These are phyloP conservation scores for Trichophyton simii DNA, from an alignment of 2,329 filamentous ascomycete species.

Conservation along the genomic window DNA sequence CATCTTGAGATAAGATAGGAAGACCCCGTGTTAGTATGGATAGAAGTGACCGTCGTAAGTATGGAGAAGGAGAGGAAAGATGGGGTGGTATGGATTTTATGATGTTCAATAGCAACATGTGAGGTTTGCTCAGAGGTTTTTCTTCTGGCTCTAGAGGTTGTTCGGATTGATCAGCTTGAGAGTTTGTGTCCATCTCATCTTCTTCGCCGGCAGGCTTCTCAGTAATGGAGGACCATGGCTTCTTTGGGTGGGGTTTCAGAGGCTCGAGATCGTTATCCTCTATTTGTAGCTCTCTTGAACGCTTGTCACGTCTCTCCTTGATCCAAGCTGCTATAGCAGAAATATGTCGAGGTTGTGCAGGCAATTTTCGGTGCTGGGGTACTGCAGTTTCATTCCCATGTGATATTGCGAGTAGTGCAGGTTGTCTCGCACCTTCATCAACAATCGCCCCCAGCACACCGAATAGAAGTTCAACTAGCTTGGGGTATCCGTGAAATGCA, in stretches of 20 bases:
- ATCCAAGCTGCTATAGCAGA: conserved; percentile 25
- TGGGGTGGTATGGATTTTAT: conserved; percentile 78
- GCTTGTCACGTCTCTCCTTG: conserved; percentile 23
- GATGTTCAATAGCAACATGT: conserved; percentile 69
- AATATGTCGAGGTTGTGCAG: conserved; percentile 21
- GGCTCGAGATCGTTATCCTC: conserved; percentile 12
- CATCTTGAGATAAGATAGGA: conserved; percentile 58
- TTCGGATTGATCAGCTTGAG: conserved; percentile 24
- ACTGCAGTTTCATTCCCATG: conserved; percentile 15
- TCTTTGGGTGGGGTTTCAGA: conserved; percentile 16
- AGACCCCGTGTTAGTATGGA: conserved; percentile 61
- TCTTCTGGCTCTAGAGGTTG: conserved; percentile 38
- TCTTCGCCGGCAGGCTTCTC: conserved; percentile 17
- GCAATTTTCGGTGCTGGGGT: conserved; percentile 19
- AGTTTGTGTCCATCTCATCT: conserved; percentile 13
- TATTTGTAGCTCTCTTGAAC: conserved; percentile 17
- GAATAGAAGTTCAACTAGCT: conserved; percentile 76
- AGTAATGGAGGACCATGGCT: conserved; percentile 17
- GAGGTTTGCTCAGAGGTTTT: conserved; percentile 61
- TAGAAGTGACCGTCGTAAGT: conserved; percentile 65
- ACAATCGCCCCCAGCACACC: conserved; percentile 70
- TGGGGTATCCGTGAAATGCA: conserved; percentile 83
- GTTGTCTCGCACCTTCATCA: conserved; percentile 58
- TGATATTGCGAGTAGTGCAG: conserved; percentile 35
- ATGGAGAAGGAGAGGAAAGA: conserved; percentile 69